Percentiles rank a stretch among this genome's conserved stretches.
Evolutionary conservation across 805 yeast genomes (phyloP).

Genomic region (Ogataea paradorogensis): DNA sequence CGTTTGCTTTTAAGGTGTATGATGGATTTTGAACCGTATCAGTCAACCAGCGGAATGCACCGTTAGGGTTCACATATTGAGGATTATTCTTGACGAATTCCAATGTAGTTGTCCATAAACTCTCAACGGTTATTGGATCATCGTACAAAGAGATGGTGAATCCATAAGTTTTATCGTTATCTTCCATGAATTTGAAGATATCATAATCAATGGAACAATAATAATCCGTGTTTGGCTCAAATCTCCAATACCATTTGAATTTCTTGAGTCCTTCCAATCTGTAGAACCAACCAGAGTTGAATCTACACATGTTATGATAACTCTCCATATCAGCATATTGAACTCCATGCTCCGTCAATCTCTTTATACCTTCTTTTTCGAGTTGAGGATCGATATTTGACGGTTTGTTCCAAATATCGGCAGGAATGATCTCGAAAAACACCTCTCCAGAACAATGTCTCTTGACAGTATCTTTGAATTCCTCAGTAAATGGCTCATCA

Average conservation of each 20-base stretch:
- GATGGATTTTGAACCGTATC: constrained; percentile 51
- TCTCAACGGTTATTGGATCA: constrained; percentile 58
- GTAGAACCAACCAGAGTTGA: constrained; percentile 67
- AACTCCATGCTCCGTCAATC: constrained; percentile 40
- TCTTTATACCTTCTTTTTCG: constrained; percentile 39
- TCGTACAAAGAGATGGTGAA: constrained; percentile 71
- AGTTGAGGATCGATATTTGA: constrained; percentile 37
- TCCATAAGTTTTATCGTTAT: constrained; percentile 69
- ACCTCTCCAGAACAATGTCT: constrained; percentile 46
- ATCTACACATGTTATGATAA: constrained; percentile 84
- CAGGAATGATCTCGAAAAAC: constrained; percentile 52
- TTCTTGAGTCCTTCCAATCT: constrained; percentile 57
- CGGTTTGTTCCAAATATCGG: constrained; percentile 50
- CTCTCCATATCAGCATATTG: constrained; percentile 61
- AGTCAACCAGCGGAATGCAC: constrained; percentile 55
- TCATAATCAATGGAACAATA: constrained; percentile 72
- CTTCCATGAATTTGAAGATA: constrained; percentile 70
- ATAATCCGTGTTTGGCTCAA: constrained; percentile 72
- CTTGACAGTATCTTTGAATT: constrained; percentile 55
- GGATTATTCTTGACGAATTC: constrained; percentile 58
- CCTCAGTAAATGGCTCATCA: constrained; percentile 76
- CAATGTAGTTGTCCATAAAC: constrained; percentile 70
- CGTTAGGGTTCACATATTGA: constrained; percentile 55
- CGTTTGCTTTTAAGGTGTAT: constrained; percentile 37
- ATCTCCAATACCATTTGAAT: constrained; percentile 74